Base-by-base conservation (phyloP, 805 yeast genomes). In the Candida yuanshanica region DNA sequence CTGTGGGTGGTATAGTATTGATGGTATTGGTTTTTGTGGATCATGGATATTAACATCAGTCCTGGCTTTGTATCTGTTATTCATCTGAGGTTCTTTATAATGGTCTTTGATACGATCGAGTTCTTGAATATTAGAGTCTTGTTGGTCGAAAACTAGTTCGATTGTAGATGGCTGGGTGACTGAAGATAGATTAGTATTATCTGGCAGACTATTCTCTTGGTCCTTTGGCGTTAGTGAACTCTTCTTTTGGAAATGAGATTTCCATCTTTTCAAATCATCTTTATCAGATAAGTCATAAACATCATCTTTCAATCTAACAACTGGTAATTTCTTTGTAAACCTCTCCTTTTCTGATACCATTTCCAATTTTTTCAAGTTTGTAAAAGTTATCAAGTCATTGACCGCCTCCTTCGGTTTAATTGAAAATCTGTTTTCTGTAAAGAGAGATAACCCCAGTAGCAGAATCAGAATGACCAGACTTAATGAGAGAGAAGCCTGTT, bases 1-100 rank as follows among this genome's bases (percentile, higher is more conserved):
- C 14, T 43, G 51, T 11, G 59, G 56, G 36, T 44, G 48, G 17
- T 47, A 26, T 21, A 53, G 41, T 0, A 49, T 55, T 2, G 59
- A 49, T 5, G 60, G 58, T 3, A 48, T 50, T 3, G 58, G 58
- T 9, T 33, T 29, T 2, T 35, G 20, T 13, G 53, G 48, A 26
- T 52, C 45, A 35, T 50, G 51, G 8, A 50, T 47, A 39, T 55
- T 52, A 25, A 51, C 34, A 20, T 50, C 55, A 10, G 48, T 37
- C 38, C 51, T 45, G 27, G 53, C 52, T 20, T 35, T n/a, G n/a
- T n/a, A n/a, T n/a, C n/a, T 39, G n/a, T n/a, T n/a, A n/a, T n/a
- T n/a, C n/a, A n/a, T 27, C 18, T 18, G 17, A 14, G 11, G 5
- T n/a, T 16, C 18, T 14, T 27, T 11, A 27, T 8, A 4, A 5